Conservation (phyloP, 352 stramenopile species). For the Elongisporangium prolatum region DNA sequence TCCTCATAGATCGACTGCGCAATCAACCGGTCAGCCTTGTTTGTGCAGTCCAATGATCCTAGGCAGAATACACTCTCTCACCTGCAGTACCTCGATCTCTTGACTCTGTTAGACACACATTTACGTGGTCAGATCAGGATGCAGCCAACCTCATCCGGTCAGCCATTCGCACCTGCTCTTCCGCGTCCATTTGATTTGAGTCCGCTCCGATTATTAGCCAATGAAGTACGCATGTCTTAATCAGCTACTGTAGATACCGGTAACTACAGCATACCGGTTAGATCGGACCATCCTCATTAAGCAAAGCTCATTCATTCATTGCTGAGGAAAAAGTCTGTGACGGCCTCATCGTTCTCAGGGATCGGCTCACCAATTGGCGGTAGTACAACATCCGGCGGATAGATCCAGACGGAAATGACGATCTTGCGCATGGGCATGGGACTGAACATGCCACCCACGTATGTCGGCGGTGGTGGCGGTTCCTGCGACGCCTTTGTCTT, state of each 20-base stretch:
- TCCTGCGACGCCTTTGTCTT: constrained; percentile 1
- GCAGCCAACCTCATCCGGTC: not conserved
- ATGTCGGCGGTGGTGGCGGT: not conserved
- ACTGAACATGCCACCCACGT: constrained; percentile 31
- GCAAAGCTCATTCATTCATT: not conserved
- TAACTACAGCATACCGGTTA: not conserved
- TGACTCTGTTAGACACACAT: constrained; percentile 31
- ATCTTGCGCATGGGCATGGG: constrained; percentile 49
- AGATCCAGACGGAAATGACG: constrained; percentile 65
- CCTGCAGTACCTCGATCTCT: constrained; percentile 75
- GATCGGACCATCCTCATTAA: too few relatives aligned
- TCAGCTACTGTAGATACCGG: not conserved
- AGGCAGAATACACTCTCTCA: too few relatives aligned
- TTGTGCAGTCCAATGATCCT: too few relatives aligned
- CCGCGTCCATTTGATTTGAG: not conserved
- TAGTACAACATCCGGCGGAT: constrained; percentile 59
- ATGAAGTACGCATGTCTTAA: not conserved
- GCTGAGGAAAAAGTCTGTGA: constrained; percentile 45
- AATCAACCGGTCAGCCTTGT: not conserved
- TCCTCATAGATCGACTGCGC: constrained; percentile 74
- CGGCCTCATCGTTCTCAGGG: constrained; percentile 25
- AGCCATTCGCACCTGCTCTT: not conserved
- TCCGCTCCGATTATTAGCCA: not conserved
- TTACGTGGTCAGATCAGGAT: not conserved
- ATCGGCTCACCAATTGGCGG: constrained; percentile 52